Percentiles rank a stretch among this genome's conserved stretches.
phyloP scores from a whole-genome alignment of 305 asterid genomes.

The Salvia sclarea region DNA sequence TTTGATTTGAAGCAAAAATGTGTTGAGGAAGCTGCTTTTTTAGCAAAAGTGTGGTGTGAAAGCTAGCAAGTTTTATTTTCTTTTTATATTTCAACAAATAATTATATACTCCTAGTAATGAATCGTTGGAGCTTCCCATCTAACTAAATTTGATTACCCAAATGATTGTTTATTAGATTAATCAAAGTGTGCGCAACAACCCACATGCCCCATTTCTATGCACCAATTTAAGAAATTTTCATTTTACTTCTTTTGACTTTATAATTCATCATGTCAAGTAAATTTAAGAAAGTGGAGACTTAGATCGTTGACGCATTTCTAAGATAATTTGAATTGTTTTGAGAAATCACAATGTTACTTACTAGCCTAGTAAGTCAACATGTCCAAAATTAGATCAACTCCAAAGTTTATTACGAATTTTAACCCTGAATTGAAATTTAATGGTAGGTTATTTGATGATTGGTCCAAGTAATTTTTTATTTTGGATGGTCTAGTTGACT shows the following conservation, averaged over 20 bases:
- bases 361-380: background rate
- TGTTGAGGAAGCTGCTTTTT: conserved; percentile 39
- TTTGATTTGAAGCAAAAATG: conserved; percentile 31
- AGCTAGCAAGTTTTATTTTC: conserved; percentile 21
- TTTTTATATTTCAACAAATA: background rate
- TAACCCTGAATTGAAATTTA: background rate
- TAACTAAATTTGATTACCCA: background rate
- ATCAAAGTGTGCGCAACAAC: conserved; percentile 27
- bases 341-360: background rate
- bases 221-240: no score
- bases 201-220: conserved; percentile 31
- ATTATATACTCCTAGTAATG: no score
- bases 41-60: conserved; percentile 32
- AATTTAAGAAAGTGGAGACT: background rate
- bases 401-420: no score
- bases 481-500: background rate
- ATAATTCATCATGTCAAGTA: background rate
- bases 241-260: background rate
- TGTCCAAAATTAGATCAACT: background rate
- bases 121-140: background rate
- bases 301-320: background rate
- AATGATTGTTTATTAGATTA: conserved; percentile 3
- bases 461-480: background rate
- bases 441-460: background rate
- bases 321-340: background rate